These are phyloP conservation scores for Hordeum vulgare DNA, from an alignment of 176 grass and related monocot species.

Conservation along the genomic window DNA sequence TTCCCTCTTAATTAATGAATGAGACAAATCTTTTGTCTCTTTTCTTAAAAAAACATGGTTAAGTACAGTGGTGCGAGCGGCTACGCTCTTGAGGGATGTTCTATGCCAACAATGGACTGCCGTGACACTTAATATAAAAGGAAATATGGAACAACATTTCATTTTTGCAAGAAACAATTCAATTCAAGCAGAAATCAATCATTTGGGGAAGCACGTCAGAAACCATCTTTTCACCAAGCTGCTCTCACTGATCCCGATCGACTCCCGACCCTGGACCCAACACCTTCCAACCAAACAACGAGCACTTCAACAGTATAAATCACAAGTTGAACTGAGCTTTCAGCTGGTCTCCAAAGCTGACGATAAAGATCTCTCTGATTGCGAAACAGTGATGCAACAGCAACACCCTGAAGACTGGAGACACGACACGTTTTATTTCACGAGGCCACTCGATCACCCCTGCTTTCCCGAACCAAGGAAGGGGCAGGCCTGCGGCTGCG, in stretches of 20 bases:
- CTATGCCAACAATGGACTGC: too few relatives aligned
- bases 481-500: constrained; percentile 13
- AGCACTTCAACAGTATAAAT: neutral
- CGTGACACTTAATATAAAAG: too few relatives aligned
- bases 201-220: too few relatives aligned
- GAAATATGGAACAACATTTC: too few relatives aligned
- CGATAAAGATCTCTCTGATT: neutral
- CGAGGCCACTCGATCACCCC: neutral
- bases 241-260: too few relatives aligned
- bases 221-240: neutral
- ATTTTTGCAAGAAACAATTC: too few relatives aligned
- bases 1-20: too few relatives aligned
- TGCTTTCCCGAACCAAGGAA: constrained; percentile 28
- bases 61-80: too few relatives aligned
- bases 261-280: neutral
- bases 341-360: neutral
- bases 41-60: too few relatives aligned
- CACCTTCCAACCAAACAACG: neutral
- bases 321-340: neutral
- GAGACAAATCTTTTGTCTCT: too few relatives aligned
- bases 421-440: neutral
- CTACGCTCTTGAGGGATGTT: too few relatives aligned
- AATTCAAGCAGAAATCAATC: too few relatives aligned
- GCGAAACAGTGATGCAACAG: neutral
- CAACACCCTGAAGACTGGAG: neutral